Percentiles rank a stretch among this genome's conserved stretches.
Evolutionary conservation across 148 eudicot genomes (phyloP).

Genomic region (Heliosperma pusillum): DNA sequence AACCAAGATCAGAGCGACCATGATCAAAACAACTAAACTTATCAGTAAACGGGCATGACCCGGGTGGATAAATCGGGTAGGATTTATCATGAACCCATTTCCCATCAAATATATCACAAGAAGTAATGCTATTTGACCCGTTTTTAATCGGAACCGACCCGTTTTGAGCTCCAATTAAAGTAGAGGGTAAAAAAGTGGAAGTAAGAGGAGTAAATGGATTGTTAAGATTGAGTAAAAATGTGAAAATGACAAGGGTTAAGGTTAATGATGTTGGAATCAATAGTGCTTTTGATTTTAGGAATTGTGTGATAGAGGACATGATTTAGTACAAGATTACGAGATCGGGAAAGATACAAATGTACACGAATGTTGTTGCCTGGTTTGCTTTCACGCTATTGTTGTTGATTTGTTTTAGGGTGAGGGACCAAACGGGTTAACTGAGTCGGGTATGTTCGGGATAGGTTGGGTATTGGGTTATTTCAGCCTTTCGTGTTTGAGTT

Average conservation of each 20-base stretch:
- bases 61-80: constrained; percentile 48
- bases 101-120: constrained; percentile 68
- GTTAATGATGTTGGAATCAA: not conserved
- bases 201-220: not conserved
- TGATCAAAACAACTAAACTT: constrained; percentile 54
- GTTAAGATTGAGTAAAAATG: not conserved
- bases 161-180: not conserved
- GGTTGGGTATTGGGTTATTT: not conserved
- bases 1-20: constrained; percentile 49
- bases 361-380: not conserved
- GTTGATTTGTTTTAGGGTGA: not conserved
- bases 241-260: not conserved
- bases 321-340: not conserved
- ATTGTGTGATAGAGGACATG: not conserved
- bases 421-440: not conserved
- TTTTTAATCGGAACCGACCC: too few relatives aligned
- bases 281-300: not conserved
- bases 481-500: too few relatives aligned
- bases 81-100: constrained; percentile 47
- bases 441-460: not conserved
- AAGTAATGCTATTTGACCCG: not conserved
- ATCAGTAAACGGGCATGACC: constrained; percentile 55
- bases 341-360: not conserved
- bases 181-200: not conserved
- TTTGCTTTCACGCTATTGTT: not conserved